A percentile compares a stretch with the other conserved stretches of the same genome.
Conservation (phyloP, 164 flowering plant genomes). For the Malania oleifera region DNA sequence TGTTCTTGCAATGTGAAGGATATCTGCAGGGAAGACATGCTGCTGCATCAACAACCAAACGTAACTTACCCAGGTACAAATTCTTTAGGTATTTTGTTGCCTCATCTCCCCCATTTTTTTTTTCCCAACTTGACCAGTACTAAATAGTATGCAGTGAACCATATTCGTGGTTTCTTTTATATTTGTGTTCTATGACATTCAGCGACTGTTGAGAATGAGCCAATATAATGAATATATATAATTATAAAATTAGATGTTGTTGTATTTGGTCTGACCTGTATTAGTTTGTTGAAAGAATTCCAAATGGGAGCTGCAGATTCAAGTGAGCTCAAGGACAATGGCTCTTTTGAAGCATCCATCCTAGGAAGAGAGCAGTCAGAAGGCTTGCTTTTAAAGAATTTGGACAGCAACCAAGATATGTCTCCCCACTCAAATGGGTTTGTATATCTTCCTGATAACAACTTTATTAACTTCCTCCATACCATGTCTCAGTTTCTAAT, state of each 20-base stretch:
- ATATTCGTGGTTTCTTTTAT: too few relatives aligned
- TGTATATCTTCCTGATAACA: not conserved
- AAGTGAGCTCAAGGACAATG: conserved; percentile 13
- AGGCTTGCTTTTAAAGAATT: conserved; percentile 17
- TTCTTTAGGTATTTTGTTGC: conserved; percentile 40
- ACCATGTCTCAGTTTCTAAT: not conserved
- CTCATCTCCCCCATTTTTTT: conserved; percentile 6
- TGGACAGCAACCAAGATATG: conserved; percentile 15
- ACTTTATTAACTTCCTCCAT: not conserved
- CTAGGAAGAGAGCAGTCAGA: conserved; percentile 17
- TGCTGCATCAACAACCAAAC: conserved; percentile 24
- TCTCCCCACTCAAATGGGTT: conserved; percentile 28
- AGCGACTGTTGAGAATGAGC: not conserved
- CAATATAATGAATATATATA: too few relatives aligned
- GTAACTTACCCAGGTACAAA: conserved; percentile 18
- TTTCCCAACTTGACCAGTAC: not conserved
- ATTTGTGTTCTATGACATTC: not conserved
- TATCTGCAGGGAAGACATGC: conserved; percentile 22
- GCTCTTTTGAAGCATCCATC: conserved; percentile 19
- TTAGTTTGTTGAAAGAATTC: conserved; percentile 8
- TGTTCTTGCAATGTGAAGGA: conserved; percentile 26
- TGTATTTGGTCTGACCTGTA: not conserved
- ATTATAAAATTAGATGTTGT: not conserved
- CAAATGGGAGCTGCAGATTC: conserved; percentile 9
- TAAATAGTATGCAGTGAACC: too few relatives aligned